A percentile compares a stretch with the other conserved stretches of the same genome.
Evolutionary conservation across 1,284 basidiomycete species (phyloP).

Genomic region (Tilletia setariae): DNA sequence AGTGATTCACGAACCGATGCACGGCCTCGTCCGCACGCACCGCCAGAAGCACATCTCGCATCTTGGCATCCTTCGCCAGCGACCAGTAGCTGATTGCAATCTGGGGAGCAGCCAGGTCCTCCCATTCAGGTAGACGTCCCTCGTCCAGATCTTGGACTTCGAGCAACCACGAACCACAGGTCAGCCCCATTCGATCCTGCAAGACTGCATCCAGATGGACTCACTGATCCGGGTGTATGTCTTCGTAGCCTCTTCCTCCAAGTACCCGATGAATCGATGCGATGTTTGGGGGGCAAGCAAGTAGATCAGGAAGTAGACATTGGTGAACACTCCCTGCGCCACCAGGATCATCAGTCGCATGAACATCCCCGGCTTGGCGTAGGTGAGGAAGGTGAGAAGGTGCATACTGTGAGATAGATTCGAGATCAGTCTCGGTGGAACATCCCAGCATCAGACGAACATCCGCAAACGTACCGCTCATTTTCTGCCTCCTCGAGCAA

Average conservation of each 20-base stretch:
- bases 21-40: conserved; percentile 81
- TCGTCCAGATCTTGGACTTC: conserved; percentile 75
- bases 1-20: conserved; percentile 44
- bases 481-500: conserved; percentile 47
- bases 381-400: conserved; percentile 33
- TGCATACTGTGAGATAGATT: conserved; percentile 28
- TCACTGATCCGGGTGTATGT: conserved; percentile 59
- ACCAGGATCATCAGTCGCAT: conserved; percentile 77
- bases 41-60: conserved; percentile 83
- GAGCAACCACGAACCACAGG: conserved; percentile 58
- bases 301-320: conserved; percentile 64
- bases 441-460: too few species aligned
- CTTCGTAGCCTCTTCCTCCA: conserved; percentile 90
- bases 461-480: too few species aligned
- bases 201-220: background rate
- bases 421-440: too few species aligned
- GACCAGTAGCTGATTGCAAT: conserved; percentile 91
- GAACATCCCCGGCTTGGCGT: conserved; percentile 31
- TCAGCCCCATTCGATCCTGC: background rate
- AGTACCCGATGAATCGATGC: conserved; percentile 89
- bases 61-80: conserved; percentile 65
- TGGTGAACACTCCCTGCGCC: conserved; percentile 64
- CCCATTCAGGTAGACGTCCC: conserved; percentile 85
- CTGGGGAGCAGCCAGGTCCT: conserved; percentile 67
- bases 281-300: conserved; percentile 75